Evolutionary conservation across 164 flowering plant genomes (phyloP).

Genomic region (Taxillus chinensis): DNA sequence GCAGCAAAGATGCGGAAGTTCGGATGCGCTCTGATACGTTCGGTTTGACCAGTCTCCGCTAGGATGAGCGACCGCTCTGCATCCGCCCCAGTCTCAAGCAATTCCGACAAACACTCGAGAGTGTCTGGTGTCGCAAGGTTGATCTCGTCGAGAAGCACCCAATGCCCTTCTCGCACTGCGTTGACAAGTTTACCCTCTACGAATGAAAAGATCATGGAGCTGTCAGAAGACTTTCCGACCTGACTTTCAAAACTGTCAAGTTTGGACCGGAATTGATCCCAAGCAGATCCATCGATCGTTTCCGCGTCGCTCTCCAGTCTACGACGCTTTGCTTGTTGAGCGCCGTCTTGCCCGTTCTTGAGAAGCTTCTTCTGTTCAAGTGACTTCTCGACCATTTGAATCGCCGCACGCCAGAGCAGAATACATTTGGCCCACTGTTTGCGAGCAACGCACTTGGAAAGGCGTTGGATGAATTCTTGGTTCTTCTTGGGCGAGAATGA

Average conservation of each 20-base stretch:
- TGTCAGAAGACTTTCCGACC: constrained; percentile 41
- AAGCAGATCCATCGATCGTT: constrained; percentile 29
- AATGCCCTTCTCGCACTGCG: constrained; percentile 77
- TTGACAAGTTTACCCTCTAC: constrained; percentile 89
- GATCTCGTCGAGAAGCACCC: constrained; percentile 97
- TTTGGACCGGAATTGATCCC: constrained; percentile 49
- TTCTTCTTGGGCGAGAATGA: constrained; percentile 54
- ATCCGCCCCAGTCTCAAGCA: constrained; percentile 68
- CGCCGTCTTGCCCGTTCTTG: constrained; percentile 19
- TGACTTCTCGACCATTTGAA: too few relatives aligned
- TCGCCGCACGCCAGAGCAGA: too few relatives aligned
- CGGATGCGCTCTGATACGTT: constrained; percentile 60
- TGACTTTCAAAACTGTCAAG: constrained; percentile 39
- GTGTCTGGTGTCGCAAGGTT: constrained; percentile 97
- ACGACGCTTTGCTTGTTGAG: constrained; percentile 26
- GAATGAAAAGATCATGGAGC: constrained; percentile 78
- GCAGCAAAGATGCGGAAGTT: constrained; percentile 88
- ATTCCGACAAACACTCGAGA: constrained; percentile 83
- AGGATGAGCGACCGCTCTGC: constrained; percentile 87
- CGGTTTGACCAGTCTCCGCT: constrained; percentile 80
- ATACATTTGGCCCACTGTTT: too few relatives aligned
- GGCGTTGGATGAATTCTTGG: constrained; percentile 12
- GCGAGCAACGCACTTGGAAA: too few relatives aligned
- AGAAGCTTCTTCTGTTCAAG: too few relatives aligned
- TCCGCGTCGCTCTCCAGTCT: constrained; percentile 58